These are phyloP conservation scores for Waitea zeae DNA, from an alignment of 1,284 basidiomycete species.

Conservation along the genomic window DNA sequence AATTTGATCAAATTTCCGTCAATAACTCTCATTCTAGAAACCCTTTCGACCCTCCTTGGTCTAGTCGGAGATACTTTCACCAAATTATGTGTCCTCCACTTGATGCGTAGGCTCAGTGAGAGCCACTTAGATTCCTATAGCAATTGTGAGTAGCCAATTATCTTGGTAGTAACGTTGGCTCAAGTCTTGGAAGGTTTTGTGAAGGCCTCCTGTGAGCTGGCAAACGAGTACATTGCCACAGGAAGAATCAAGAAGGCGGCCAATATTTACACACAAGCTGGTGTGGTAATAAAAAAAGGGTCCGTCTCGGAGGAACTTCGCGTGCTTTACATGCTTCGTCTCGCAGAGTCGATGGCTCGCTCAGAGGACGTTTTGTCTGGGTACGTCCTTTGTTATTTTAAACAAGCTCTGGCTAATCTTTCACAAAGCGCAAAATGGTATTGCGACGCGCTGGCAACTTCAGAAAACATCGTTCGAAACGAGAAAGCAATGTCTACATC, in stretches of 20 bases:
- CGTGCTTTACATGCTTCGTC: constrained; percentile 42
- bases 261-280: constrained; percentile 39
- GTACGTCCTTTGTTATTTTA: neutral
- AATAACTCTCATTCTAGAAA: neutral
- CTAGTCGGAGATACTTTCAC: neutral
- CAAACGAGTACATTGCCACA: constrained; percentile 58
- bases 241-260: constrained; percentile 57
- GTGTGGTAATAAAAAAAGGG: constrained; percentile 24
- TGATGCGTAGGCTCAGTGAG: too few species aligned
- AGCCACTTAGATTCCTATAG: too few species aligned
- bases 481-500: constrained; percentile 32
- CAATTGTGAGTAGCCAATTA: neutral
- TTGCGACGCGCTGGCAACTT: neutral
- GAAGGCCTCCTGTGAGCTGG: constrained; percentile 48
- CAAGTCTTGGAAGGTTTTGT: constrained; percentile 40
- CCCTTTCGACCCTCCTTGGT: neutral
- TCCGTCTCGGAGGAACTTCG: constrained; percentile 29
- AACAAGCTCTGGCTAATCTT: neutral
- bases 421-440: neutral
- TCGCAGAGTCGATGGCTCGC: constrained; percentile 47
- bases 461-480: constrained; percentile 15
- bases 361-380: constrained; percentile 40
- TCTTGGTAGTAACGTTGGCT: neutral
- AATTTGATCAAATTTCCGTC: neutral
- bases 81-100: too few species aligned